These are phyloP conservation scores for Syncephalastrum racemosum DNA, from an alignment of 371 early-diverging fungal species.

Conservation along the genomic window DNA sequence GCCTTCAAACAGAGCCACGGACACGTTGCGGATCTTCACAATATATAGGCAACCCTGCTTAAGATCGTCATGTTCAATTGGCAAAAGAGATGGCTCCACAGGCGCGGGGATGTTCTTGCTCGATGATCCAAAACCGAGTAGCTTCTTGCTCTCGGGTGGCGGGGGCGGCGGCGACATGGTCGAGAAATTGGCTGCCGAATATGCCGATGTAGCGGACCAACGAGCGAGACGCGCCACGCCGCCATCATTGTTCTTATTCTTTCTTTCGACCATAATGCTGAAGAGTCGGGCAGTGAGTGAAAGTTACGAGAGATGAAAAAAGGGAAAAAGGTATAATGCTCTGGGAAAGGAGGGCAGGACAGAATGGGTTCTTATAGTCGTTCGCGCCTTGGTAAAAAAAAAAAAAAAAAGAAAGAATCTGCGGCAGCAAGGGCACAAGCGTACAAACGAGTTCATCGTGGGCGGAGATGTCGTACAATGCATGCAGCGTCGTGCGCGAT, in stretches of 20 bases:
- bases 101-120: conserved; percentile 2
- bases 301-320: not conserved
- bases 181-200: conserved; percentile 11
- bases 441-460: too few species aligned
- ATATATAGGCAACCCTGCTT: conserved; percentile 35
- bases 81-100: conserved; percentile 1
- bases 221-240: conserved; percentile 11
- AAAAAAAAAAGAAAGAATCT: too few species aligned
- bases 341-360: too few species aligned
- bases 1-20: conserved; percentile 41
- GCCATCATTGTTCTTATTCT: conserved; percentile 11
- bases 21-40: conserved; percentile 27
- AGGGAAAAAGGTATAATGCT: not conserved
- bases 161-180: conserved; percentile 12
- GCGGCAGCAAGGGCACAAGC: too few species aligned
- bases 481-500: too few species aligned
- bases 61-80: conserved; percentile 28
- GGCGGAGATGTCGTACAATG: too few species aligned
- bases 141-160: conserved; percentile 10
- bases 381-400: too few species aligned
- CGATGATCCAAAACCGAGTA: conserved; percentile 17
- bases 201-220: conserved; percentile 8
- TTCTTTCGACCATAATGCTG: conserved; percentile 10
- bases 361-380: too few species aligned
- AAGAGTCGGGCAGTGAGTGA: not conserved